Percentiles rank a stretch among this genome's conserved stretches.
Conservation (phyloP, 2,329 filamentous ascomycete genomes). For the Hirsutella minnesotensis region DNA sequence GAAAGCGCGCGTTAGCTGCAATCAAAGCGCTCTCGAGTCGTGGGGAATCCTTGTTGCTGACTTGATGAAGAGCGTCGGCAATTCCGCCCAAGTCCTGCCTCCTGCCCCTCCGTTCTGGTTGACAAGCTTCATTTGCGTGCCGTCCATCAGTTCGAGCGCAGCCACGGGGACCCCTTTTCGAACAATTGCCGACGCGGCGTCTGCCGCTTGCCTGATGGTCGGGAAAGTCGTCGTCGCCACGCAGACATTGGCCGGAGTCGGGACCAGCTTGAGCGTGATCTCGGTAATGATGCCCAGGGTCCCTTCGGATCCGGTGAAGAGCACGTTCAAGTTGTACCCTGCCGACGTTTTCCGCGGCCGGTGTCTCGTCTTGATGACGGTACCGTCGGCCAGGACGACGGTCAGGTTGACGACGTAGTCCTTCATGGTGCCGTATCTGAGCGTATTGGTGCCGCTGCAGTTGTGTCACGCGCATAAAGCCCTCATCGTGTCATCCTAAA, state of each 20-base stretch:
- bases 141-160: slow-evolving; percentile 53
- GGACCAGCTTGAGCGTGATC: slow-evolving; percentile 54
- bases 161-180: slow-evolving; percentile 54
- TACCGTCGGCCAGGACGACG: slow-evolving; percentile 58
- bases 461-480: slow-evolving; percentile 58
- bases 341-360: slow-evolving; percentile 58
- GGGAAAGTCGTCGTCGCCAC: slow-evolving; percentile 54
- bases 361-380: slow-evolving; percentile 51
- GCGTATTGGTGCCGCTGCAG: slow-evolving; percentile 49
- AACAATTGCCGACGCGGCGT: slow-evolving; percentile 52
- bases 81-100: slow-evolving; percentile 50
- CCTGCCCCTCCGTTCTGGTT: slow-evolving; percentile 50
- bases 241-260: slow-evolving; percentile 49
- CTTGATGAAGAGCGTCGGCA: slow-evolving; percentile 64
- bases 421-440: slow-evolving; percentile 63
- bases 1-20: not conserved
- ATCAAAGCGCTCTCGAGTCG: not conserved
- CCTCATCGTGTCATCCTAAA: too few relatives aligned
- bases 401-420: slow-evolving; percentile 64
- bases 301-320: slow-evolving; percentile 61
- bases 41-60: too few relatives aligned
- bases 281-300: slow-evolving; percentile 62
- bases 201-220: slow-evolving; percentile 47
- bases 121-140: slow-evolving; percentile 55
- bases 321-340: slow-evolving; percentile 57